Evolutionary conservation across 139 green algal species (phyloP).

Genomic region (Chlorella sp.): DNA sequence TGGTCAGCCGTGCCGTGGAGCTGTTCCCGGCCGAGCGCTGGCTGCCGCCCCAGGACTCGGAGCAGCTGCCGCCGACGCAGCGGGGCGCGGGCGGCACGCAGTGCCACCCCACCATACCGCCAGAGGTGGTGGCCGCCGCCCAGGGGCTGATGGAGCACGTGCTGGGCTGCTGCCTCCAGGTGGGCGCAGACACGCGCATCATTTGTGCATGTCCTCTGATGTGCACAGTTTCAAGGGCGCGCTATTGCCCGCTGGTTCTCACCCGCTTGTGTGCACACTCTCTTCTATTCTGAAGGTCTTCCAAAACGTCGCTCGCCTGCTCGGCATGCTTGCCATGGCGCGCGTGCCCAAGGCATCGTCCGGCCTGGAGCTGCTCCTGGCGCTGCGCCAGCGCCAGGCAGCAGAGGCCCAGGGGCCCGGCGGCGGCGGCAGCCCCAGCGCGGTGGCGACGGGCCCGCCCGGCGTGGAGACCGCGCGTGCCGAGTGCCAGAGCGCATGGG

Average conservation of each 20-base stretch:
- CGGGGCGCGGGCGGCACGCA: neutral
- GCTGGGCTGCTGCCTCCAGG: slow-evolving; percentile 51
- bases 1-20: slow-evolving; percentile 27
- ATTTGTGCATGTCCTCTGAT: too few species aligned
- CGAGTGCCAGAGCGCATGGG: slow-evolving; percentile 47
- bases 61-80: slow-evolving; percentile 3
- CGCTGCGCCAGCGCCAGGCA: neutral
- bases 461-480: neutral
- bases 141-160: slow-evolving; percentile 35
- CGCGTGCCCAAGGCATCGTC: slow-evolving; percentile 29
- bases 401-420: neutral
- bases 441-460: neutral
- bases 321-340: slow-evolving; percentile 38
- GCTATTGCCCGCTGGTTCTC: too few species aligned
- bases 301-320: slow-evolving; percentile 5
- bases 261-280: too few species aligned
- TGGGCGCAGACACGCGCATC: too few species aligned
- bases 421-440: neutral
- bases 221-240: too few species aligned
- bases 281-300: slow-evolving; percentile 21
- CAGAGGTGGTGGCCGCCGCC: slow-evolving; percentile 21
- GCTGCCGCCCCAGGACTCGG: neutral
- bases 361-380: slow-evolving; percentile 54
- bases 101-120: neutral
- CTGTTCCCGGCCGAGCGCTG: slow-evolving; percentile 10